These are phyloP conservation scores for Salix viminalis DNA, from an alignment of 345 rosid species.

Conservation along the genomic window DNA sequence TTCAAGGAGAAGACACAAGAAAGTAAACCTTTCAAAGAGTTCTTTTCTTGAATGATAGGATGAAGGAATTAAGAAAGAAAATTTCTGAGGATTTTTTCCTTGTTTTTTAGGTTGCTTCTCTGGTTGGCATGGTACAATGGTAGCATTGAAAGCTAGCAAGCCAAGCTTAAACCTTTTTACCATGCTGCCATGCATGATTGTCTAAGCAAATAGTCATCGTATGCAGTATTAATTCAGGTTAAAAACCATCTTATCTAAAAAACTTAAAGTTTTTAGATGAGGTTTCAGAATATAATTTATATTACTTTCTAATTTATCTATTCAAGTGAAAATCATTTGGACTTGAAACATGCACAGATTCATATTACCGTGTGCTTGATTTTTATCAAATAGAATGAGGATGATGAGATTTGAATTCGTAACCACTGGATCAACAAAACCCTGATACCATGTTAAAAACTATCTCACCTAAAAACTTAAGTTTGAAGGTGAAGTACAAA, in stretches of 20 bases:
- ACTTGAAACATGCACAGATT: accelerated
- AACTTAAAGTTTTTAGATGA: no score
- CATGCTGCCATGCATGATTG: neutral
- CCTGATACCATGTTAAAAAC: no score
- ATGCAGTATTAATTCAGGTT: neutral
- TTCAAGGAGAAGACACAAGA: slow-evolving; percentile 20
- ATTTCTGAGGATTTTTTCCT: neutral
- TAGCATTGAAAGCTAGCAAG: neutral
- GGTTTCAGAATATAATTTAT: no score
- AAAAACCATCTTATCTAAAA: no score
- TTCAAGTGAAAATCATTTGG: no score
- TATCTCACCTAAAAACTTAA: no score
- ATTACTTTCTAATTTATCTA: no score
- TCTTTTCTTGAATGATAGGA: slow-evolving; percentile 37
- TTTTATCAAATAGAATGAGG: no score
- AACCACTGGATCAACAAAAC: no score
- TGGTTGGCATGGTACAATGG: neutral
- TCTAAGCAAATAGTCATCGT: neutral
- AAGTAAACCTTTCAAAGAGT: slow-evolving; percentile 17
- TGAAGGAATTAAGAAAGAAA: neutral
- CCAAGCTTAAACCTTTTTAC: neutral
- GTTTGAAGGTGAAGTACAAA: no score
- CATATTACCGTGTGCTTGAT: no score
- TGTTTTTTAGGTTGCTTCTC: slow-evolving; percentile 17
- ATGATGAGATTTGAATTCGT: no score